Evolutionary conservation across 805 yeast genomes (phyloP), one percentile per base, ranked within the genome.

Genomic region (Metschnikowia continentalis): DNA sequence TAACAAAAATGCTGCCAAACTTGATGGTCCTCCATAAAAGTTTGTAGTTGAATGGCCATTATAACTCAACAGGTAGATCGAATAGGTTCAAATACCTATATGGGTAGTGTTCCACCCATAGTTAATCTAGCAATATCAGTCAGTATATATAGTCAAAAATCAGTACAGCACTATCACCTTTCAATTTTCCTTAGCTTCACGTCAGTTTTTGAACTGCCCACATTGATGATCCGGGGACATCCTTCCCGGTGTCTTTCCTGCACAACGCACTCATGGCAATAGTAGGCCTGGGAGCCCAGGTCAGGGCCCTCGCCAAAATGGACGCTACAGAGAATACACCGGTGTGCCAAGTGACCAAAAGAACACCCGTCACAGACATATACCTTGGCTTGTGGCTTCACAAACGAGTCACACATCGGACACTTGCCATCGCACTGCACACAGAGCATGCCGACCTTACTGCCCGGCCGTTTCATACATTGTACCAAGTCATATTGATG

Each of bases 341-440:
- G 79, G 17, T 77, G 79, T 1, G 76, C 76, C 41, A 71, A 65
- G 50, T 82, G 80, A 5, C 95, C 95, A 60, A 83, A 82, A 0
- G 96, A 78, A 63, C 98, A 91, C 54, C 85, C 92, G 52, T 86
- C 91, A 66, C 98, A 91, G 19, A 90, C 77, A 51, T 86, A 74
- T 1, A 82, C 97, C 51, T 74, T 67, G 15, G 79, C 74, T 6
- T 80, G 77, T 0, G 94, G 90, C 54, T 84, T 81, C 6, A 89
- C 96, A 57, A 77, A 80, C 1, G 96, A 86, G 62, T 90, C 97
- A 66, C 98, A 91, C 2, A 83, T 75, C 2, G 97, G 97, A 61
- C 98, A 91, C 57, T 83, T 78, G 1, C 97, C 97, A 63, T 91
- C 97, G 65, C 98, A 91, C 64, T 79, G 87, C 32, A 81, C 83